phyloP scores from a whole-genome alignment of 768 basidiomycete species.

The Lentinula sp. region DNA sequence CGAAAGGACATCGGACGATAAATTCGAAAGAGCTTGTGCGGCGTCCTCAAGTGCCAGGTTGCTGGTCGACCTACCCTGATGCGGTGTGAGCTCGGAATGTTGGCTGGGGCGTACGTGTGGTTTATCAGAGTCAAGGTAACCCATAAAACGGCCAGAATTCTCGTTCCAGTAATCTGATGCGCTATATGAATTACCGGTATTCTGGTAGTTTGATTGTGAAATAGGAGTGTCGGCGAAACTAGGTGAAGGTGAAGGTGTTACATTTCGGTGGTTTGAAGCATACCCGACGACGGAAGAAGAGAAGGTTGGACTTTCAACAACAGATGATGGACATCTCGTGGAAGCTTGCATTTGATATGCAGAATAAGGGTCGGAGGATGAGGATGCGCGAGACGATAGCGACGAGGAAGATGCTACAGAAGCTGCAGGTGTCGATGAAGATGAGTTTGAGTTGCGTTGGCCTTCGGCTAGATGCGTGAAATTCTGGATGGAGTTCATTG shows the following conservation, averaged over 20 bases:
- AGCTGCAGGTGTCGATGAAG: not conserved
- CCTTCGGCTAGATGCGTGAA: not conserved
- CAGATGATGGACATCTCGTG: not conserved
- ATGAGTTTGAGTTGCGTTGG: not conserved
- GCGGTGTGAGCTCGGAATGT: not conserved
- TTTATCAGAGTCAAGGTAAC: not conserved
- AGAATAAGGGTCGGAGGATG: not conserved
- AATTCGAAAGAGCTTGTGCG: not conserved
- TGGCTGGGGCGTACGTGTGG: not conserved
- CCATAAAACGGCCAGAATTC: not conserved
- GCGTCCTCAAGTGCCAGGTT: not conserved
- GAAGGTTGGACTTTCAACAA: no score
- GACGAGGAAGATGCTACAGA: not conserved
- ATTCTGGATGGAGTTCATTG: not conserved
- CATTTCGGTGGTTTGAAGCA: not conserved
- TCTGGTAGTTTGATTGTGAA: not conserved
- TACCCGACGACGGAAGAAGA: not conserved
- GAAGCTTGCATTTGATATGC: not conserved
- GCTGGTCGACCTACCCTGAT: not conserved
- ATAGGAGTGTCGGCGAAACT: not conserved
- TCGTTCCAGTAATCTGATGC: not conserved
- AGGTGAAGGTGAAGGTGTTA: not conserved
- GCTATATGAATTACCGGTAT: not conserved
- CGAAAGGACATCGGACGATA: not conserved
- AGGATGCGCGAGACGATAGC: not conserved